Evolutionary conservation across 345 rosid species (phyloP), one percentile per base, ranked within the genome.

Genomic region (Pistacia integerrima): DNA sequence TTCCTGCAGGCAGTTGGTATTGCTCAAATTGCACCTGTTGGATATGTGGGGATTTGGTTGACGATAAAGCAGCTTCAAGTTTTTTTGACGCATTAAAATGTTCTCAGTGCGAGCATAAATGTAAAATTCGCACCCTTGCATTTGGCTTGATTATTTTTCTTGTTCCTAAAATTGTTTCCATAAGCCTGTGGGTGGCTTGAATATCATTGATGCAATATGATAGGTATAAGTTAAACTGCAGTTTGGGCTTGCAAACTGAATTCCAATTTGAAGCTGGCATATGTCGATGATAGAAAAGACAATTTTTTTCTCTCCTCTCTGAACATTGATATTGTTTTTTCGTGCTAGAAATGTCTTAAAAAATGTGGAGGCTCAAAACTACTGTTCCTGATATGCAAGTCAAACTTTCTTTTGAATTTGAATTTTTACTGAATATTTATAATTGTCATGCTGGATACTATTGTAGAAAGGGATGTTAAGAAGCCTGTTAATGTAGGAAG

Each of bases 1-100:
- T 95, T 72, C 99, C 99, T 38, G 93, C 93, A 67, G 96, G 94
- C 78, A 86, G 83, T 82, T 95, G 99, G 99, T 95, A 93, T 86
- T 95, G 99, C 84, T 79, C 91, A 70, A 91, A 87, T 75, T 95
- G 99, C 87, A 91, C 92, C 61, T 95, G 99, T 85, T 78, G 85
- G 88, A 80, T 84, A 70, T 93, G 99, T 74, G 87, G 88, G 69
- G 84, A 86, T 82, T 87, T 93, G 83, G 97, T 90, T 79, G 76
- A 72, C 79, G 91, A 86, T 79, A 81, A 82, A 73, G 88, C 76
- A 67, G 85, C 80, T 75, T 76, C 84, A 46, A 73, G 77, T 58
- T 67, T 87, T 38, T 74, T 82, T 72, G 82, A 83, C 51, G 88
- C 86, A 56, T 77, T 85, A 69, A 91, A 90, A 84, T 95, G 99